phyloP scores from a whole-genome alignment of 208 protist genomes.

The Crithidia brevicula region DNA sequence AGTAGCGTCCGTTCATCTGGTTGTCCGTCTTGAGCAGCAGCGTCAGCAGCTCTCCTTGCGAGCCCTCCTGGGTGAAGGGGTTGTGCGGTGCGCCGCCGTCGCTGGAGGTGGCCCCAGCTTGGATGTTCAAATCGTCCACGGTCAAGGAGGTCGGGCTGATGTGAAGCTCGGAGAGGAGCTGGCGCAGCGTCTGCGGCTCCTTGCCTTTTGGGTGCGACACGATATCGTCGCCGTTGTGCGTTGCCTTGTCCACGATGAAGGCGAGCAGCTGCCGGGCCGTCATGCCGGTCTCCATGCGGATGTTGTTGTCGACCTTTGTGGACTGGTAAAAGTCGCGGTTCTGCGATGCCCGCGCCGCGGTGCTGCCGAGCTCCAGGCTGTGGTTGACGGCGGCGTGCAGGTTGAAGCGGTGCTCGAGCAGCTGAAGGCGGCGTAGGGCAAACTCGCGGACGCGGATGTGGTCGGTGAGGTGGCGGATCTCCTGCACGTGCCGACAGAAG shows the following conservation, averaged over 20 bases:
- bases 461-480: conserved; percentile 64
- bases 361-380: conserved; percentile 77
- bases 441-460: conserved; percentile 86
- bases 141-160: conserved; percentile 88
- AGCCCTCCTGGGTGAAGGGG: conserved; percentile 61
- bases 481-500: conserved; percentile 79
- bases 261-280: conserved; percentile 94
- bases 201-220: conserved; percentile 80
- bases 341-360: conserved; percentile 76
- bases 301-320: conserved; percentile 97
- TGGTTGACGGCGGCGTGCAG: conserved; percentile 94
- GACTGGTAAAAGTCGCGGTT: conserved; percentile 96
- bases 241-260: conserved; percentile 96
- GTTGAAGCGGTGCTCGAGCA: conserved; percentile 93
- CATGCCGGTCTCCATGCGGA: conserved; percentile 95
- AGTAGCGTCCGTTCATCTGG: conserved; percentile 97
- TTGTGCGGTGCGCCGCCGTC: conserved; percentile 81
- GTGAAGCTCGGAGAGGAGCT: conserved; percentile 72
- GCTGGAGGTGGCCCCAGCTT: conserved; percentile 85
- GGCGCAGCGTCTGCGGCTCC: conserved; percentile 86
- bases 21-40: conserved; percentile 99
- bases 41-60: conserved; percentile 92
- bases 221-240: conserved; percentile 93
- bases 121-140: conserved; percentile 96
- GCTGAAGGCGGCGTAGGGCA: conserved; percentile 78